Evolutionary conservation across 108 stramenopile genomes (phyloP).

Genomic region (Nitzschia sp.): DNA sequence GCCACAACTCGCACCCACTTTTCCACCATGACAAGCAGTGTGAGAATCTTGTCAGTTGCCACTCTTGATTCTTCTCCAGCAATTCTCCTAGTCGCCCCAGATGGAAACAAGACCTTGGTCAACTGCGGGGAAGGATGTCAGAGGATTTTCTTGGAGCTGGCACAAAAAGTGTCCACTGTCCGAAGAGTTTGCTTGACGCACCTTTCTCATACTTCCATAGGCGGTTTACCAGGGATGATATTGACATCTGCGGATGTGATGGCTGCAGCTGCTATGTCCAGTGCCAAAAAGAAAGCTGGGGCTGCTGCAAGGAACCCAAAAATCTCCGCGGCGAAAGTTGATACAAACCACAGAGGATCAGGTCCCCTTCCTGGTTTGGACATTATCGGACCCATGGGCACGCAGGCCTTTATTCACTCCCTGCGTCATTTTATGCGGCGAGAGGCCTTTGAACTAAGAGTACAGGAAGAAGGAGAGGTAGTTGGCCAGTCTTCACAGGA

Average conservation of each 20-base stretch:
- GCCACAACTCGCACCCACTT: not conserved
- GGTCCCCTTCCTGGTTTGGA: constrained; percentile 40
- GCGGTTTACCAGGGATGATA: constrained; percentile 82
- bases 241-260: constrained; percentile 71
- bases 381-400: constrained; percentile 70
- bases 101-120: constrained; percentile 71
- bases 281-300: constrained; percentile 15
- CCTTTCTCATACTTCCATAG: constrained; percentile 60
- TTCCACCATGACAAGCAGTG: constrained; percentile 57
- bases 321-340: too few species aligned
- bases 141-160: constrained; percentile 75
- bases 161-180: constrained; percentile 62
- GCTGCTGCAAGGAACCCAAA: not conserved
- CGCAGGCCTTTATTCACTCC: constrained; percentile 59
- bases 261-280: not conserved
- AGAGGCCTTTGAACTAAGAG: constrained; percentile 61
- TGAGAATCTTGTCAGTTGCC: constrained; percentile 65
- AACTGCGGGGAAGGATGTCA: constrained; percentile 88
- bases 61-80: constrained; percentile 72
- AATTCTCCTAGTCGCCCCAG: constrained; percentile 58
- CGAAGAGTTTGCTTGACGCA: constrained; percentile 71
- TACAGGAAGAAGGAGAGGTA: constrained; percentile 56
- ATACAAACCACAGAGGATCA: too few species aligned
- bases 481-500: not conserved
- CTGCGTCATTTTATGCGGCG: constrained; percentile 82